Percentiles rank a stretch among this genome's conserved stretches.
Evolutionary conservation across 768 basidiomycete species (phyloP).

Genomic region (Amanita exitialis): DNA sequence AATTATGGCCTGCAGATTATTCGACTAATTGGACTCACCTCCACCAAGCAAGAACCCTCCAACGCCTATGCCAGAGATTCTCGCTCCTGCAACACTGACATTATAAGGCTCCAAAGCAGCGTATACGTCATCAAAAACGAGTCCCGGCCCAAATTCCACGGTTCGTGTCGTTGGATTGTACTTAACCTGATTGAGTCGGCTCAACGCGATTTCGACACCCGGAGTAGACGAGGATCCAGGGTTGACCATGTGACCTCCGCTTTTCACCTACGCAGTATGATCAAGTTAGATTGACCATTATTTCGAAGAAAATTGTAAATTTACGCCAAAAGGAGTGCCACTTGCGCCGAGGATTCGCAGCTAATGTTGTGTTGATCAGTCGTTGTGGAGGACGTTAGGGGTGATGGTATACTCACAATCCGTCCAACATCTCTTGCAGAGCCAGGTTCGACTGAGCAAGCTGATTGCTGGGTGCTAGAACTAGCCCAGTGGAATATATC

Average conservation of each 20-base stretch:
- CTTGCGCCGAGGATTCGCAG: not conserved
- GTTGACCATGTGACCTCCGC: conserved; percentile 36
- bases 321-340: not conserved
- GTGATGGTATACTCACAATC: not conserved
- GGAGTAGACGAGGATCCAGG: conserved; percentile 38
- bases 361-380: not conserved
- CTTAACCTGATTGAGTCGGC: conserved; percentile 22
- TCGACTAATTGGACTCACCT: conserved; percentile 27
- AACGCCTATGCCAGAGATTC: conserved; percentile 37
- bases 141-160: conserved; percentile 19
- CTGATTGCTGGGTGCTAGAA: not conserved
- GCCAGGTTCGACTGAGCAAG: conserved; percentile 3
- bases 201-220: conserved; percentile 39
- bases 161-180: conserved; percentile 22
- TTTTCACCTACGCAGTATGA: conserved; percentile 28
- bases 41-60: conserved; percentile 40
- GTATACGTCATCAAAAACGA: conserved; percentile 45
- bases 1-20: conserved; percentile 27
- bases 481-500: conserved; percentile 1
- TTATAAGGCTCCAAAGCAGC: conserved; percentile 25
- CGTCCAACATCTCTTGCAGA: conserved; percentile 4
- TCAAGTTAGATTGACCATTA: not conserved
- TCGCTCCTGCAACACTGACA: conserved; percentile 37
- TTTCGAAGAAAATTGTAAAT: not conserved
- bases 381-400: too few relatives aligned